A percentile compares a stretch with the other conserved stretches of the same genome.
Evolutionary conservation across 164 flowering plant genomes (phyloP).

Genomic region (Vitis labrusca): DNA sequence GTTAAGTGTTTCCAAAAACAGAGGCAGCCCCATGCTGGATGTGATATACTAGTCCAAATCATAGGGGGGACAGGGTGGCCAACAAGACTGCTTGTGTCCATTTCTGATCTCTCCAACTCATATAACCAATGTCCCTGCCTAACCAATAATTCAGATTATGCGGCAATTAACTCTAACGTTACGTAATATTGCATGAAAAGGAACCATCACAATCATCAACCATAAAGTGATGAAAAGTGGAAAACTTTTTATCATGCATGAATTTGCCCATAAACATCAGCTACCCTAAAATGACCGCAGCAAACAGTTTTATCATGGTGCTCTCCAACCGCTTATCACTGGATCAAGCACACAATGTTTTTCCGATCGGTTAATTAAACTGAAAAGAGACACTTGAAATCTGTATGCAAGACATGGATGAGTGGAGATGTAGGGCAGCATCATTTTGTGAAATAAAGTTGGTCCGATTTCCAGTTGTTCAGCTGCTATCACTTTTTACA

Average conservation of each 20-base stretch:
- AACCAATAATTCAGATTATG: slow-evolving; percentile 9
- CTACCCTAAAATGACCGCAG: too few species aligned
- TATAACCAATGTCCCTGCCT: not conserved
- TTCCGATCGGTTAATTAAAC: too few species aligned
- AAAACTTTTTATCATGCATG: slow-evolving; percentile 14
- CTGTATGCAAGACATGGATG: too few species aligned
- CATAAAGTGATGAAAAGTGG: not conserved
- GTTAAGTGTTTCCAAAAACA: slow-evolving; percentile 16
- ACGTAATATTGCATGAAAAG: slow-evolving; percentile 8
- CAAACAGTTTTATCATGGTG: too few species aligned
- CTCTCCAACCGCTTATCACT: too few species aligned
- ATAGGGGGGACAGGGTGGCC: slow-evolving; percentile 17
- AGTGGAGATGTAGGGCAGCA: too few species aligned
- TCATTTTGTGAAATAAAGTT: too few species aligned
- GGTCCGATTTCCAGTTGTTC: too few species aligned
- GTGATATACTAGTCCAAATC: slow-evolving; percentile 5
- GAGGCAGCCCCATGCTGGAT: slow-evolving; percentile 16
- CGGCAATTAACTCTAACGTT: not conserved
- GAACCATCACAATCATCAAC: slow-evolving; percentile 8
- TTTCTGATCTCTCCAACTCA: slow-evolving; percentile 7
- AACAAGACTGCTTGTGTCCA: slow-evolving; percentile 8
- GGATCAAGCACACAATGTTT: too few species aligned
- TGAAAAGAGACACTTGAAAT: too few species aligned
- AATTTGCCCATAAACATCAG: slow-evolving; percentile 13
- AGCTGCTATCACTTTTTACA: too few species aligned